Percentiles rank a stretch among this genome's conserved stretches.
Conservation (phyloP, 1,284 basidiomycete genomes). For the Heterobasidion annosum region DNA sequence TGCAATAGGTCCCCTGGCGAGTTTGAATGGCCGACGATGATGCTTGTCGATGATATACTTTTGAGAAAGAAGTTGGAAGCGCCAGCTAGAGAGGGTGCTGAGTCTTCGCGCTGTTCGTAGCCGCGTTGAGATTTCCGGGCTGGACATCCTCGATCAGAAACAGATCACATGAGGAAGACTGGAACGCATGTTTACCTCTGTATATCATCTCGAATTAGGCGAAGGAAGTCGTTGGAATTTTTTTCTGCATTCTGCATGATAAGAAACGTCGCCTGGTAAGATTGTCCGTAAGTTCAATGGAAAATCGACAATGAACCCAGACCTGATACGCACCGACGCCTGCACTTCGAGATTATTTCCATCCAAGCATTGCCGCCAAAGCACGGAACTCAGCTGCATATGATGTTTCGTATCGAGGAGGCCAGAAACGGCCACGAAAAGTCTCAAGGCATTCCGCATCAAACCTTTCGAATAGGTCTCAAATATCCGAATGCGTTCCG, state of each 20-base stretch:
- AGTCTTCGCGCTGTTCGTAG: constrained; percentile 43
- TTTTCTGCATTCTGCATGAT: constrained; percentile 69
- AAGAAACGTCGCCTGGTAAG: constrained; percentile 49
- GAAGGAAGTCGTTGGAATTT: constrained; percentile 33
- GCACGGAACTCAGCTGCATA: constrained; percentile 32
- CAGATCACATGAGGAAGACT: constrained; percentile 4
- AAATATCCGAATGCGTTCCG: constrained; percentile 29
- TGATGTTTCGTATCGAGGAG: constrained; percentile 41
- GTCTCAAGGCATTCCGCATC: constrained; percentile 35
- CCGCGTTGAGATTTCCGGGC: constrained; percentile 36
- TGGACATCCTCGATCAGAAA: constrained; percentile 14
- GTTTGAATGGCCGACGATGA: constrained; percentile 55
- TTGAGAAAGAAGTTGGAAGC: constrained; percentile 57
- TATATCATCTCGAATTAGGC: constrained; percentile 45
- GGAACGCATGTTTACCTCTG: constrained; percentile 29
- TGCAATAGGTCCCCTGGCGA: constrained; percentile 51
- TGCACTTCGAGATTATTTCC: constrained; percentile 29
- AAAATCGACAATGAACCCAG: not conserved
- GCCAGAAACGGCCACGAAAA: constrained; percentile 53
- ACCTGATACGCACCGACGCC: constrained; percentile 35
- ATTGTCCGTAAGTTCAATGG: not conserved
- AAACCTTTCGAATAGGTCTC: constrained; percentile 36
- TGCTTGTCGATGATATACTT: constrained; percentile 48
- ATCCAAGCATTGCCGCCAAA: constrained; percentile 51
- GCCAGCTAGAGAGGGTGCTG: constrained; percentile 48